These are phyloP conservation scores for Dichotomocladium elegans DNA, from an alignment of 371 early-diverging fungal genomes.

Conservation along the genomic window DNA sequence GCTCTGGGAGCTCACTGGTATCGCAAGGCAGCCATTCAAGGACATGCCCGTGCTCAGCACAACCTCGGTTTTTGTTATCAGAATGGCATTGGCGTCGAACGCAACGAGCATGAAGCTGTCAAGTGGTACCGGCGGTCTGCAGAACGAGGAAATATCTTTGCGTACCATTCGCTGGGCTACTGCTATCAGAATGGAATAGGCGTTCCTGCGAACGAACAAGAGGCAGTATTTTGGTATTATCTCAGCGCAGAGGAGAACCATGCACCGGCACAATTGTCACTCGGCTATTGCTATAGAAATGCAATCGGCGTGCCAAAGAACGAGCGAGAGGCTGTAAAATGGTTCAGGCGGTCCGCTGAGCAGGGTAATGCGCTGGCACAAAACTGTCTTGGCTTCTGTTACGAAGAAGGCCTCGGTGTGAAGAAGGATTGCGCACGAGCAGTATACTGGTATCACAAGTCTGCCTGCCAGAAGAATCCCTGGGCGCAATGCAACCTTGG, in stretches of 20 bases:
- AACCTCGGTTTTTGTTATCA: conserved; percentile 87
- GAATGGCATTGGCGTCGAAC: conserved; percentile 71
- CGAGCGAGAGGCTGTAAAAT: conserved; percentile 61
- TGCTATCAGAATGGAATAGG: conserved; percentile 90
- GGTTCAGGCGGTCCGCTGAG: conserved; percentile 63
- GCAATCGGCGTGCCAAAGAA: conserved; percentile 69
- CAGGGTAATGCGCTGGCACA: conserved; percentile 75
- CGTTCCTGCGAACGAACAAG: conserved; percentile 56
- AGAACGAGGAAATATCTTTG: conserved; percentile 72
- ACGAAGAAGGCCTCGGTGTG: conserved; percentile 71
- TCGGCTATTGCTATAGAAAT: conserved; percentile 80
- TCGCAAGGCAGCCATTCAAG: conserved; percentile 70
- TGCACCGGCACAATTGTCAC: conserved; percentile 68
- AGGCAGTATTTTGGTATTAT: conserved; percentile 70
- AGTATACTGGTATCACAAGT: conserved; percentile 69
- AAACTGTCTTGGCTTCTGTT: conserved; percentile 80
- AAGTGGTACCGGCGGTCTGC: conserved; percentile 72
- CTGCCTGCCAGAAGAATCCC: conserved; percentile 75
- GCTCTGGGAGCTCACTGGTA: conserved; percentile 74
- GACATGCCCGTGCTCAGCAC: conserved; percentile 79
- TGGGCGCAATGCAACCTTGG: conserved; percentile 84
- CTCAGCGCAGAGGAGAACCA: conserved; percentile 56
- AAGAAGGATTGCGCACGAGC: conserved; percentile 58
- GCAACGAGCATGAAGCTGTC: conserved; percentile 60
- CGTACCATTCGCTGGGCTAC: conserved; percentile 82